phyloP scores from a whole-genome alignment of 116 monocot genomes.

The Dioscorea cayenensis region DNA sequence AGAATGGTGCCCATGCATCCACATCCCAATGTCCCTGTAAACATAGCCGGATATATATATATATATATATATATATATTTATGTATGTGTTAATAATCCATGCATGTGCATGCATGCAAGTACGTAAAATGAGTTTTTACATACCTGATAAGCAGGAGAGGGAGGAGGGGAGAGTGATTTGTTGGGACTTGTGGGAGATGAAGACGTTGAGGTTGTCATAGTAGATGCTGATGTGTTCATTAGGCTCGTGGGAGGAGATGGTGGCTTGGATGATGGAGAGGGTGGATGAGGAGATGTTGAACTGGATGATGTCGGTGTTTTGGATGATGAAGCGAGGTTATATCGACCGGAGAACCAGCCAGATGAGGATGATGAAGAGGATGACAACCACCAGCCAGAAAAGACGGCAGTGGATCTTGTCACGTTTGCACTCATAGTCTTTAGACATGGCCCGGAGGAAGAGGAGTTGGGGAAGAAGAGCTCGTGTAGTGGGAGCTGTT shows the following conservation, averaged over 20 bases:
- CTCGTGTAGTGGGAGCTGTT: neutral
- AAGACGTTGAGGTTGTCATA: conserved; percentile 63
- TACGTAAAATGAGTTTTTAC: no score
- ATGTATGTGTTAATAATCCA: no score
- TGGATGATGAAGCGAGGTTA: conserved; percentile 61
- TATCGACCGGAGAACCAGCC: conserved; percentile 67
- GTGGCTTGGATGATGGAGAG: conserved; percentile 57
- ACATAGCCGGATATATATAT: no score
- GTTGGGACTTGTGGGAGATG: conserved; percentile 59
- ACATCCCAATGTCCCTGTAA: conserved; percentile 44
- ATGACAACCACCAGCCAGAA: conserved; percentile 19
- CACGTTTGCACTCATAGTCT: conserved; percentile 25
- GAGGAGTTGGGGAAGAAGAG: conserved; percentile 3
- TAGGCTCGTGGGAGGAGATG: conserved; percentile 63
- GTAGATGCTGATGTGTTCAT: conserved; percentile 51
- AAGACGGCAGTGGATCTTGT: conserved; percentile 2
- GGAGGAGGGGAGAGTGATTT: conserved; percentile 41
- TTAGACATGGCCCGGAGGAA: conserved; percentile 8
- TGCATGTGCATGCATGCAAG: no score
- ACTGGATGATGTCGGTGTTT: conserved; percentile 29
- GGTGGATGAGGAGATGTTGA: conserved; percentile 36
- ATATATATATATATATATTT: no score
- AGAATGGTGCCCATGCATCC: conserved; percentile 71
- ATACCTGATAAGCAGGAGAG: conserved; percentile 36
- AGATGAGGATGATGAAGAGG: conserved; percentile 51